These are phyloP conservation scores for Zelopaecilomyces penicillatus DNA, from an alignment of 2,329 filamentous ascomycete genomes.

Conservation along the genomic window DNA sequence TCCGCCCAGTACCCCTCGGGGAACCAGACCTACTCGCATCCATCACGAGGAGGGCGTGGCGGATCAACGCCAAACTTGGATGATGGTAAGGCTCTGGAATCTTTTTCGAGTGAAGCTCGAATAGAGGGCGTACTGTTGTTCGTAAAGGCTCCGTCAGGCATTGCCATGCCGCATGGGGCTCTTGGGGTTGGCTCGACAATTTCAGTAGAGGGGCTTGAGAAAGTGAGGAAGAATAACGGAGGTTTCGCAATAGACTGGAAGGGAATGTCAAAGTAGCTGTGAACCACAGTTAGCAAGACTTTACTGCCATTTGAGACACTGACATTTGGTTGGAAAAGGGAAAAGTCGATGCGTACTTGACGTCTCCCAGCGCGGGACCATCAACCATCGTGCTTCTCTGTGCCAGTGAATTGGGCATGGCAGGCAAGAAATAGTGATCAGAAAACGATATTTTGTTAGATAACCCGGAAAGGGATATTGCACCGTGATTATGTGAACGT, in stretches of 20 bases:
- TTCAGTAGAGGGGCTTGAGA: slow-evolving; percentile 6
- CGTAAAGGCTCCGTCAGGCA: slow-evolving; percentile 9
- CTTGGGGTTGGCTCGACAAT: neutral
- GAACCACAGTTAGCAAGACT: slow-evolving; percentile 1
- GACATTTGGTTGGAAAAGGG: neutral
- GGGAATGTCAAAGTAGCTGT: slow-evolving; percentile 26
- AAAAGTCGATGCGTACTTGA: slow-evolving; percentile 14
- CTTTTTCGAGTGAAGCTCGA: neutral
- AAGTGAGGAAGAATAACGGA: slow-evolving; percentile 12
- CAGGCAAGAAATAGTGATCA: neutral
- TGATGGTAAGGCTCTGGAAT: slow-evolving; percentile 5
- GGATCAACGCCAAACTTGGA: slow-evolving; percentile 36
- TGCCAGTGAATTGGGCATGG: slow-evolving; percentile 14
- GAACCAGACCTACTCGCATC: slow-evolving; percentile 56
- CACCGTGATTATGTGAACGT: too few relatives aligned
- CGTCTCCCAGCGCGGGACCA: slow-evolving; percentile 10
- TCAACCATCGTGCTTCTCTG: slow-evolving; percentile 1
- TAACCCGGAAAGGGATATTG: too few relatives aligned
- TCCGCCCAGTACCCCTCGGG: slow-evolving; percentile 57
- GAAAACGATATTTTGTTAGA: too few relatives aligned
- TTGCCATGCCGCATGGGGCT: slow-evolving; percentile 3
- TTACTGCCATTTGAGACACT: neutral
- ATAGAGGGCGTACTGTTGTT: slow-evolving; percentile 2
- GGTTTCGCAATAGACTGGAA: slow-evolving; percentile 10
- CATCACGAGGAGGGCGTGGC: slow-evolving; percentile 44